Percentiles rank a stretch among this genome's conserved stretches.
These are phyloP conservation scores for Clitopilus hobsonii DNA, from an alignment of 768 basidiomycete genomes.

Conservation along the genomic window DNA sequence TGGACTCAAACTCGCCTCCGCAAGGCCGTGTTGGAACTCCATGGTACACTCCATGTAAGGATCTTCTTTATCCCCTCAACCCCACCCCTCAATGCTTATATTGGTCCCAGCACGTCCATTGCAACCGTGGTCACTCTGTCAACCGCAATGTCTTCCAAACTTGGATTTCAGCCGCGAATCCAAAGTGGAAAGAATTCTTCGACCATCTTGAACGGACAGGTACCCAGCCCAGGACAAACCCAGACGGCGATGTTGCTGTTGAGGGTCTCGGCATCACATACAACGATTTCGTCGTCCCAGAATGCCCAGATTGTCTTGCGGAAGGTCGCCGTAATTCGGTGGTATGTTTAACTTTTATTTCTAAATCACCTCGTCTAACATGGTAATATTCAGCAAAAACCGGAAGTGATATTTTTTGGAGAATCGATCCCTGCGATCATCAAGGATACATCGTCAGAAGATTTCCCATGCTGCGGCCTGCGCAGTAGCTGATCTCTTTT, in stretches of 20 bases:
- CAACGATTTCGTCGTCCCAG: conserved; percentile 72
- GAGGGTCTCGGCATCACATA: conserved; percentile 68
- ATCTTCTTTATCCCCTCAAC: neutral
- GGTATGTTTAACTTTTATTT: conserved; percentile 32
- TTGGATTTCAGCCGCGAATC: conserved; percentile 68
- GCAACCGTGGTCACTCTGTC: conserved; percentile 66
- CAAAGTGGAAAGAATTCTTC: conserved; percentile 68
- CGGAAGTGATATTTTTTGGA: conserved; percentile 84
- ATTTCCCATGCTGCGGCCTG: too few relatives aligned
- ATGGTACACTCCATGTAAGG: conserved; percentile 78
- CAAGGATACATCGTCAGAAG: conserved; percentile 74
- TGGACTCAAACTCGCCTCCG: conserved; percentile 34
- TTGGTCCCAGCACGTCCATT: conserved; percentile 70
- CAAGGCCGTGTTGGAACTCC: conserved; percentile 69
- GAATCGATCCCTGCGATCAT: conserved; percentile 71
- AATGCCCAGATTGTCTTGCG: conserved; percentile 62
- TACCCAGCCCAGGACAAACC: conserved; percentile 72
- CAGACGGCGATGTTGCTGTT: conserved; percentile 90
- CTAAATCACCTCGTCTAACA: conserved; percentile 1
- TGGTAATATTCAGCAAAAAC: conserved; percentile 57
- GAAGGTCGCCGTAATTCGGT: conserved; percentile 56
- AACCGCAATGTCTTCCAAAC: conserved; percentile 70
- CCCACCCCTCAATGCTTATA: neutral
- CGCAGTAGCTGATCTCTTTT: neutral
- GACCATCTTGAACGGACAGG: conserved; percentile 59